Evolutionary conservation across 2,329 filamentous ascomycete genomes (phyloP), one percentile per base, ranked within the genome.

Genomic region (Fusarium torulosum): DNA sequence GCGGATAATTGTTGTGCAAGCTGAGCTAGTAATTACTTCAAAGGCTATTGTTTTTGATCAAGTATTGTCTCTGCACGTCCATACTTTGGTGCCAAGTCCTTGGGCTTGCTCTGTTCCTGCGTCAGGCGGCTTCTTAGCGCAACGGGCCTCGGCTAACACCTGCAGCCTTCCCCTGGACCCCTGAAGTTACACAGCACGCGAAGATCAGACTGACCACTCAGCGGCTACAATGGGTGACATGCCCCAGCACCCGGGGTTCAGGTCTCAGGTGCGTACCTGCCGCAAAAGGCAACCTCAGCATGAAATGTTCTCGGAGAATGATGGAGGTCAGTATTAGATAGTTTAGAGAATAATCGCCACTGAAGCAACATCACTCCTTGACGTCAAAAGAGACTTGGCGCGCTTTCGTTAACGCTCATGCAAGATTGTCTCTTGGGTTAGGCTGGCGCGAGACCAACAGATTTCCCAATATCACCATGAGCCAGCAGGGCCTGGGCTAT

Each of bases 41-140:
- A 15, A 33, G 38, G 19, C n/a, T 25, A 9, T 7, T 23, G 31
- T 35, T 43, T 6, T 33, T 33, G 7, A 29, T 35, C 11, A 9
- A 43, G 15, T 17, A 19, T 40, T 43, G 7, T 49, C n/a, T 35
- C 17, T 14, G 23, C 38, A 31, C 41, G n/a, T n/a, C n/a, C n/a
- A 20, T 47, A 53, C 43, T 62, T 62, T 8, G n/a, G 17, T 33
- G 59, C 60, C 59, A 53, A 53, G 49, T 19, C 35, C 17, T 37
- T 8, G 35, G 35, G 9, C 51, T 37, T 57, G 60, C 60, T 63
- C 59, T 60, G 70, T 72, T 72, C 70, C 70, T 72, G 70, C 70
- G 35, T 72, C 69, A 57, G 62, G 65, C 53, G 57, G 53, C 50
- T 41, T 53, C 49, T 64, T 71, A 70, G 68, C 59, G 68, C 57